Percentiles rank a stretch among this genome's conserved stretches.
These are phyloP conservation scores for Paradendryphiella salina DNA, from an alignment of 2,329 filamentous ascomycete genomes.

Conservation along the genomic window DNA sequence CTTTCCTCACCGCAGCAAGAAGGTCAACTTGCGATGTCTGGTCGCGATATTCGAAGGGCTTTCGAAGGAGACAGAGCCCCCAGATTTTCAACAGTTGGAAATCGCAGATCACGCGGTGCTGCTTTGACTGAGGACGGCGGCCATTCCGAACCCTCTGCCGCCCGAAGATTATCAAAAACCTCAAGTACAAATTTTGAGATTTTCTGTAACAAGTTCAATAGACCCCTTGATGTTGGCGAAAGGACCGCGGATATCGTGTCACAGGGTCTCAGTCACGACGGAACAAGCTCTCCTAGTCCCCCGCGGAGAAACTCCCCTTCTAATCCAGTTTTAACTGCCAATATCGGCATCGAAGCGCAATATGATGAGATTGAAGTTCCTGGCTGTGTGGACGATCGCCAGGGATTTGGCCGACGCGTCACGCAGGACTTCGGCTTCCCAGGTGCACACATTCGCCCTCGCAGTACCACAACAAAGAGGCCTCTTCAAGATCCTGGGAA, in stretches of 20 bases:
- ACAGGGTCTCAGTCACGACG: slow-evolving; percentile 30
- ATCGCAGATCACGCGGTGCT: slow-evolving; percentile 17
- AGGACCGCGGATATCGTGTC: slow-evolving; percentile 17
- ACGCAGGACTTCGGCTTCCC: slow-evolving; percentile 43
- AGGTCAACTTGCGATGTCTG: slow-evolving; percentile 18
- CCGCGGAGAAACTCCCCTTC: slow-evolving; percentile 16
- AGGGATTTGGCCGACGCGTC: slow-evolving; percentile 37
- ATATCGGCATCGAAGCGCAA: slow-evolving; percentile 20
- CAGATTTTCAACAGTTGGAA: slow-evolving; percentile 4
- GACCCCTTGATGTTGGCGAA: slow-evolving; percentile 7
- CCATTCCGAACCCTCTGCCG: slow-evolving; percentile 3
- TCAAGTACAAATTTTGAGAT: slow-evolving; percentile 4
- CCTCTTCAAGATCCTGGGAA: slow-evolving; percentile 27
- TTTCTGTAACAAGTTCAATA: slow-evolving; percentile 11
- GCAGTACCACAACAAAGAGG: slow-evolving; percentile 14
- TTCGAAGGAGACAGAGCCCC: slow-evolving; percentile 10
- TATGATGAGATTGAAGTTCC: slow-evolving; percentile 26
- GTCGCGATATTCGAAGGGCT: slow-evolving; percentile 30
- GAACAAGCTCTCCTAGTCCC: slow-evolving; percentile 23
- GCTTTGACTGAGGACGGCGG: slow-evolving; percentile 13
- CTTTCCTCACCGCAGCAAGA: slow-evolving; percentile 1
- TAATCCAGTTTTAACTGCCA: slow-evolving; percentile 5
- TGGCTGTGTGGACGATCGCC: slow-evolving; percentile 34
- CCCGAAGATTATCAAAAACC: slow-evolving; percentile 10
- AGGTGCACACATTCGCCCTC: slow-evolving; percentile 35